These are phyloP conservation scores for Russula brevipes DNA, from an alignment of 768 basidiomycete species.

Conservation along the genomic window DNA sequence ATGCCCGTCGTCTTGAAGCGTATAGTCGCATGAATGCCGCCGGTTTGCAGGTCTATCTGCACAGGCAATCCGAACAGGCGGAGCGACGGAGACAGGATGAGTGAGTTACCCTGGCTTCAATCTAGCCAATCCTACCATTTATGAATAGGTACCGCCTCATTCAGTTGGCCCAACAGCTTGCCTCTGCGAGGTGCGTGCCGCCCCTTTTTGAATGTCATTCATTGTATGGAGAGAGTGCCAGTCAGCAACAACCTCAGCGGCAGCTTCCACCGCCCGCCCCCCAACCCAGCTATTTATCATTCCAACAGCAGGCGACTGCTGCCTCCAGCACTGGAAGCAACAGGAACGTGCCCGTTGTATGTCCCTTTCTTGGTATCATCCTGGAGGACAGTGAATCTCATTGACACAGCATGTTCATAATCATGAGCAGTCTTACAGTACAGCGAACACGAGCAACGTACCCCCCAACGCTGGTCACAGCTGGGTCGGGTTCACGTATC, in stretches of 20 bases:
- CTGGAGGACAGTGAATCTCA: neutral
- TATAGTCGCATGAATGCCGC: slow-evolving; percentile 16
- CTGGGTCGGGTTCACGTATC: neutral
- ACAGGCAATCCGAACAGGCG: slow-evolving; percentile 10
- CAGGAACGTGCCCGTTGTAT: neutral
- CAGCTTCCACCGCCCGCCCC: neutral
- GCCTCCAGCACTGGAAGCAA: neutral
- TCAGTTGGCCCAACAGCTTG: slow-evolving; percentile 18
- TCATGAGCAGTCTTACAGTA: neutral
- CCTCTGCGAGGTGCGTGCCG: slow-evolving; percentile 7
- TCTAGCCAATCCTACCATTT: neutral
- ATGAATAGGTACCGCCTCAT: slow-evolving; percentile 10
- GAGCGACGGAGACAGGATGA: slow-evolving; percentile 19
- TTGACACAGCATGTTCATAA: neutral
- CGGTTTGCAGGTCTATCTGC: slow-evolving; percentile 15
- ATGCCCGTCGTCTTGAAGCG: slow-evolving; percentile 14
- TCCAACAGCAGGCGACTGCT: neutral
- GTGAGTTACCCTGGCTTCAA: neutral
- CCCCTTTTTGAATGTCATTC: neutral
- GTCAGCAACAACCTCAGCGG: slow-evolving; percentile 10
- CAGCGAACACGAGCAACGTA: neutral
- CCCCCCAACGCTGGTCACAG: neutral
- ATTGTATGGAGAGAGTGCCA: neutral
- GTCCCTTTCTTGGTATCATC: neutral
- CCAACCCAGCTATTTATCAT: neutral